Conservation (phyloP, 352 stramenopile genomes). For the Pythium dissimile region DNA sequence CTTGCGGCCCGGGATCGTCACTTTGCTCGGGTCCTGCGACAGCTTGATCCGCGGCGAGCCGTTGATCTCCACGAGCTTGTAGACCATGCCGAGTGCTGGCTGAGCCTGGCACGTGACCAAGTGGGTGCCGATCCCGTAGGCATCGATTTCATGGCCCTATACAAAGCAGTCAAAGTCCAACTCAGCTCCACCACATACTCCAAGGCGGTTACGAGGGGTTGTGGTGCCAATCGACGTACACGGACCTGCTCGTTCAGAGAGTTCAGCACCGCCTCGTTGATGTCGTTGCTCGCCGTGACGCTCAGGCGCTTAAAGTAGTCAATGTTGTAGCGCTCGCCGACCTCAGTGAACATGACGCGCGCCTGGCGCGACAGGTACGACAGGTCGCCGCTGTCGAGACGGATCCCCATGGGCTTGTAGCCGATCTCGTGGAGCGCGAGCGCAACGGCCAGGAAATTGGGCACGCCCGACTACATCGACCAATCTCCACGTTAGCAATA, state of each 20-base stretch:
- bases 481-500: constrained; percentile 2
- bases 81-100: constrained; percentile 98
- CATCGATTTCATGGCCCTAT: constrained; percentile 93
- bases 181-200: not conserved
- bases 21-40: constrained; percentile 96
- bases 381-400: constrained; percentile 98
- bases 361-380: constrained; percentile 92
- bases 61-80: constrained; percentile 99
- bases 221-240: constrained; percentile 21
- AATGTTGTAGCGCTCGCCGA: constrained; percentile 52
- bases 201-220: not conserved
- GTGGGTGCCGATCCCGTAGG: constrained; percentile 95
- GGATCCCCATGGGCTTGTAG: constrained; percentile 91
- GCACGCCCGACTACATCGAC: constrained; percentile 79
- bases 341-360: constrained; percentile 55
- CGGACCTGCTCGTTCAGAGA: constrained; percentile 90
- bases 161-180: constrained; percentile 14
- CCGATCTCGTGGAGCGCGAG: constrained; percentile 92
- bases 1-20: constrained; percentile 90
- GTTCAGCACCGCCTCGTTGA: constrained; percentile 97
- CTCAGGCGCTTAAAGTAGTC: constrained; percentile 80
- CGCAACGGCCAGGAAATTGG: constrained; percentile 97
- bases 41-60: constrained; percentile 96
- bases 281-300: constrained; percentile 99
- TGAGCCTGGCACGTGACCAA: constrained; percentile 98